Conservation (phyloP, 2,329 filamentous ascomycete genomes). For the Fusarium sp. region DNA sequence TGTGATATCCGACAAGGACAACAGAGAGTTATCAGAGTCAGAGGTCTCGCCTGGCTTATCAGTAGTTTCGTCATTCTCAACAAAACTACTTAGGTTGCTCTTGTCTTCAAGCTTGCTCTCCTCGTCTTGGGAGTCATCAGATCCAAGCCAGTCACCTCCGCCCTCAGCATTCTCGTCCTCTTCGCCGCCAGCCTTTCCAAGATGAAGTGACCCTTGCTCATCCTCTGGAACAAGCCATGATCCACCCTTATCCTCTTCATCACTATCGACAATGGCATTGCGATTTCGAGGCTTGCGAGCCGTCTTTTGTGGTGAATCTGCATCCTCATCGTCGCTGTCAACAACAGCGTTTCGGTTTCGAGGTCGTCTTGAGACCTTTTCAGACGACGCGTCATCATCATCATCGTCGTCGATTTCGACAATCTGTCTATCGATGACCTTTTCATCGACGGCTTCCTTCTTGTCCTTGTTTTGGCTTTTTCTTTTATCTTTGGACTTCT, state of each 20-base stretch:
- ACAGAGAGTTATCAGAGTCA: constrained; percentile 52
- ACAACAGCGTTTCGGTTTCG: constrained; percentile 34
- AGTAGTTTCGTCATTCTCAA: constrained; percentile 64
- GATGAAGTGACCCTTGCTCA: constrained; percentile 69
- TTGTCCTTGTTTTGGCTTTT: constrained; percentile 29
- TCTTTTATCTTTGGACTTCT: constrained; percentile 37
- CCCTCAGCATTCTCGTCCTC: constrained; percentile 91
- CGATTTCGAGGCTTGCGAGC: constrained; percentile 61
- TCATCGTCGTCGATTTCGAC: constrained; percentile 28
- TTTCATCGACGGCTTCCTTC: constrained; percentile 31
- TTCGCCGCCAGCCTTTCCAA: constrained; percentile 85
- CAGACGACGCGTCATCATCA: constrained; percentile 40
- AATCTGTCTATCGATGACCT: constrained; percentile 33
- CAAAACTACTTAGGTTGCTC: constrained; percentile 68
- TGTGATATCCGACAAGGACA: constrained; percentile 55
- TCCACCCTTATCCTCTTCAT: constrained; percentile 75
- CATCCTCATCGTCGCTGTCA: constrained; percentile 41
- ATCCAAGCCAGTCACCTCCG: constrained; percentile 81
- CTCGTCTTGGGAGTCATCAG: constrained; percentile 74
- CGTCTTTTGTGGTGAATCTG: constrained; percentile 31
- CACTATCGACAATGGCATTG: constrained; percentile 74
- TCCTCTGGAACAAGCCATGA: constrained; percentile 84
- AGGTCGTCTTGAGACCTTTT: constrained; percentile 24
- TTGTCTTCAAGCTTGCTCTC: constrained; percentile 66
- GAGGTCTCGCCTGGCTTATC: constrained; percentile 50